phyloP scores from a whole-genome alignment of 768 basidiomycete species.

The Kondoa malvinella region DNA sequence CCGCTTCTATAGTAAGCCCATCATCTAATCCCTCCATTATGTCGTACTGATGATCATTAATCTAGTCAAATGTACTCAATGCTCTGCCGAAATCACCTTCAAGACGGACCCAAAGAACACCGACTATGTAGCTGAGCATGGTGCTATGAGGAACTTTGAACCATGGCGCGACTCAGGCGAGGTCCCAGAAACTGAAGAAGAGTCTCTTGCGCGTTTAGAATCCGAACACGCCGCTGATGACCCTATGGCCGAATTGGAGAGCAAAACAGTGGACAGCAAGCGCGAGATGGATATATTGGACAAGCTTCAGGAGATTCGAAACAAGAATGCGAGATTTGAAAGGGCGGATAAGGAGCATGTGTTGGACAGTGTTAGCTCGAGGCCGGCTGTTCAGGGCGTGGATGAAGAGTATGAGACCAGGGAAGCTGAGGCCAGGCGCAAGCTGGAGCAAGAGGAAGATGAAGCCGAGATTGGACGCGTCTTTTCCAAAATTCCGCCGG shows the following conservation, averaged over 20 bases:
- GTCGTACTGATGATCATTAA: slow-evolving; percentile 19
- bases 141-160: slow-evolving; percentile 93
- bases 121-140: slow-evolving; percentile 82
- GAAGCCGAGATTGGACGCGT: slow-evolving; percentile 72
- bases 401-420: slow-evolving; percentile 26
- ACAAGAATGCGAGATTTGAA: slow-evolving; percentile 65
- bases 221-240: slow-evolving; percentile 67
- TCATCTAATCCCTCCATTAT: slow-evolving; percentile 1
- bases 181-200: slow-evolving; percentile 54
- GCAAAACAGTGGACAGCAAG: slow-evolving; percentile 76
- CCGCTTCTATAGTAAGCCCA: slow-evolving; percentile 29
- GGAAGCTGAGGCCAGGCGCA: slow-evolving; percentile 48
- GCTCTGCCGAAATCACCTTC: slow-evolving; percentile 97
- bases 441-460: slow-evolving; percentile 51
- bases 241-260: slow-evolving; percentile 92
- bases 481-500: slow-evolving; percentile 51
- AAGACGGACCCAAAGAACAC: slow-evolving; percentile 98
- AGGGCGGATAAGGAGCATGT: slow-evolving; percentile 44
- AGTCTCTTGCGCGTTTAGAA: slow-evolving; percentile 60
- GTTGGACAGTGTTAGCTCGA: slow-evolving; percentile 41
- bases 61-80: slow-evolving; percentile 52
- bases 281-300: slow-evolving; percentile 98
- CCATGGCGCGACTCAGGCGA: slow-evolving; percentile 61
- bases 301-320: slow-evolving; percentile 78
- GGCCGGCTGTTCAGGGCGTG: slow-evolving; percentile 43